Conservation (phyloP, 2,329 filamentous ascomycete genomes). For the Aspergillus versicolor region DNA sequence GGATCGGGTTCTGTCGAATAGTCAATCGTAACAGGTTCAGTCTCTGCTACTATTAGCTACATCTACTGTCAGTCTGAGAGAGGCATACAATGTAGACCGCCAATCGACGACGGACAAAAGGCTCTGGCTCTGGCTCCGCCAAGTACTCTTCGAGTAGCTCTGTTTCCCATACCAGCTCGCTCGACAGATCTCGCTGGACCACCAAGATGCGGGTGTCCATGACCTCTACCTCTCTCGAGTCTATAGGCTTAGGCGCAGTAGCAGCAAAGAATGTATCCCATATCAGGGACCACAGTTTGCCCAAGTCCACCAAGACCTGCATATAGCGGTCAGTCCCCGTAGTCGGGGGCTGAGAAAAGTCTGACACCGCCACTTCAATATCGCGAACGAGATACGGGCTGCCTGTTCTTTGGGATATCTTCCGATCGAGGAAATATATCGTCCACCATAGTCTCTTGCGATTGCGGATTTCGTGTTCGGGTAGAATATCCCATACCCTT, state of each 20-base stretch:
- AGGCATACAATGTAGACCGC: not conserved
- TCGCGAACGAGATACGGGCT: not conserved
- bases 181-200: not conserved
- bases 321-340: not conserved
- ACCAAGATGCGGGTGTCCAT: not conserved
- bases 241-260: not conserved
- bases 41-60: not conserved
- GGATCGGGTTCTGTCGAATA: not conserved
- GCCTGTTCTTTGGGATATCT: not conserved
- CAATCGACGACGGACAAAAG: not conserved
- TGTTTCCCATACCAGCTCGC: not conserved
- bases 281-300: not conserved
- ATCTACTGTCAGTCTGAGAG: not conserved
- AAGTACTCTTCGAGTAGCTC: not conserved
- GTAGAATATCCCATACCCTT: not conserved
- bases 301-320: not conserved
- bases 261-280: not conserved
- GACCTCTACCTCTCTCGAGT: not conserved
- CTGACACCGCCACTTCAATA: not conserved
- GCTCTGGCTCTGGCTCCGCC: not conserved
- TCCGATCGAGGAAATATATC: not conserved
- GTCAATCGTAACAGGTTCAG: not conserved
- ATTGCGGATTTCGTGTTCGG: not conserved
- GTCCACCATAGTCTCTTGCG: not conserved
- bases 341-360: not conserved